Conservation (phyloP, 345 rosid species). For the Sapria himalayana region DNA sequence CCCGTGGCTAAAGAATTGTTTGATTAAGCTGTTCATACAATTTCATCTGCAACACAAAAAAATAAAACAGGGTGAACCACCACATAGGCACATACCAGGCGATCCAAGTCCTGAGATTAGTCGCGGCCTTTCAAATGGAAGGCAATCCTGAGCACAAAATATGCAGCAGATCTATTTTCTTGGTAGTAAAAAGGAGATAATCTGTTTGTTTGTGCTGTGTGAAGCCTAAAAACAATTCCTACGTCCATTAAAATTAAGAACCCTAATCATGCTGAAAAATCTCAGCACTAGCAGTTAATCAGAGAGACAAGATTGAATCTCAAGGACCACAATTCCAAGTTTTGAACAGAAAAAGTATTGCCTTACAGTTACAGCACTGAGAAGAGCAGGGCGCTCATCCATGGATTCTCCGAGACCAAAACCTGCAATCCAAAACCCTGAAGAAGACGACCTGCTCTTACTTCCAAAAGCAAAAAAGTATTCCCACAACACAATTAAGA, state of each 20-base stretch:
- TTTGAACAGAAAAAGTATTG: constrained; percentile 4
- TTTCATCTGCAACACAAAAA: too few species aligned
- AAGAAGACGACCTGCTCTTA: constrained; percentile 2
- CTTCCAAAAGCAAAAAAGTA: background rate
- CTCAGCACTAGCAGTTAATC: too few species aligned
- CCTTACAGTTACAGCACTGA: constrained; percentile 36
- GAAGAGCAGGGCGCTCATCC: constrained; percentile 42
- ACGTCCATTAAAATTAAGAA: too few species aligned
- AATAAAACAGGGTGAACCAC: background rate
- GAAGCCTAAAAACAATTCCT: background rate
- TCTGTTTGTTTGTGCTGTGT: too few species aligned
- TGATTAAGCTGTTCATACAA: too few species aligned
- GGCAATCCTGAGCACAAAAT: constrained; percentile 21
- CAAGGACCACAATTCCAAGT: too few species aligned
- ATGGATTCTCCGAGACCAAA: constrained; percentile 70
- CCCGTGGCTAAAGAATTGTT: too few species aligned
- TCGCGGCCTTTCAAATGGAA: constrained; percentile 43
- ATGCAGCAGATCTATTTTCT: background rate
- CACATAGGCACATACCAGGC: constrained; percentile 28
- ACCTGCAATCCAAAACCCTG: constrained; percentile 72
- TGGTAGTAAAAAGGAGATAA: background rate
- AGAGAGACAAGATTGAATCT: too few species aligned
- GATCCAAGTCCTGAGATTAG: constrained; percentile 42
- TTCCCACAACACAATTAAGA: constrained; percentile 1
- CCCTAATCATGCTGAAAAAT: too few species aligned